phyloP scores from a whole-genome alignment of 2,329 filamentous ascomycete species.

The Chrysosporium keratinophilum region DNA sequence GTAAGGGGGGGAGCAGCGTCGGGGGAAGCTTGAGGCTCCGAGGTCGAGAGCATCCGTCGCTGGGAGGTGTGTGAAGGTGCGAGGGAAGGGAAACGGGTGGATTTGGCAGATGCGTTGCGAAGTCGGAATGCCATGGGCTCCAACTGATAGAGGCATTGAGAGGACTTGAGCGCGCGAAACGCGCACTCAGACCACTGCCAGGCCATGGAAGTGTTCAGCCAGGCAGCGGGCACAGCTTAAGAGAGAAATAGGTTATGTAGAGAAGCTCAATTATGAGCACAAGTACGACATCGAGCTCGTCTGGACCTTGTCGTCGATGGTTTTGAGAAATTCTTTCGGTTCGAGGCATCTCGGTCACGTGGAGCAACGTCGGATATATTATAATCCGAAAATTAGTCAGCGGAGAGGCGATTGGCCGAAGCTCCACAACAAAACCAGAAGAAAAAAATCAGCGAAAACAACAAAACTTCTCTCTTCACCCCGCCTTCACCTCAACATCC shows the following conservation, averaged over 20 bases:
- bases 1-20: conserved; percentile 26
- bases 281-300: background rate
- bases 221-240: background rate
- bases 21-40: conserved; percentile 20
- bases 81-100: conserved; percentile 15
- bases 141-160: conserved; percentile 25
- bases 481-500: conserved; percentile 15
- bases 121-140: conserved; percentile 30
- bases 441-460: conserved; percentile 10
- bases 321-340: too few species aligned
- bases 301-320: background rate
- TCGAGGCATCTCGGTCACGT: conserved; percentile 13
- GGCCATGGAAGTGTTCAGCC: conserved; percentile 25
- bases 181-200: conserved; percentile 30
- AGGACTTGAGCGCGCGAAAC: conserved; percentile 27
- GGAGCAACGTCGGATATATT: background rate
- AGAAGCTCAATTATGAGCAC: background rate
- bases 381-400: background rate
- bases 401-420: background rate
- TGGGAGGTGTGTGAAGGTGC: conserved; percentile 14
- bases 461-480: conserved; percentile 18
- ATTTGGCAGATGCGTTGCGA: conserved; percentile 28
- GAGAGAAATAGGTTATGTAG: background rate
- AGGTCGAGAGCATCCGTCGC: conserved; percentile 18
- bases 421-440: conserved; percentile 6